Percentiles rank a stretch among this genome's conserved stretches.
phyloP scores from a whole-genome alignment of 2,329 filamentous ascomycete genomes.

The Fusarium falciforme region DNA sequence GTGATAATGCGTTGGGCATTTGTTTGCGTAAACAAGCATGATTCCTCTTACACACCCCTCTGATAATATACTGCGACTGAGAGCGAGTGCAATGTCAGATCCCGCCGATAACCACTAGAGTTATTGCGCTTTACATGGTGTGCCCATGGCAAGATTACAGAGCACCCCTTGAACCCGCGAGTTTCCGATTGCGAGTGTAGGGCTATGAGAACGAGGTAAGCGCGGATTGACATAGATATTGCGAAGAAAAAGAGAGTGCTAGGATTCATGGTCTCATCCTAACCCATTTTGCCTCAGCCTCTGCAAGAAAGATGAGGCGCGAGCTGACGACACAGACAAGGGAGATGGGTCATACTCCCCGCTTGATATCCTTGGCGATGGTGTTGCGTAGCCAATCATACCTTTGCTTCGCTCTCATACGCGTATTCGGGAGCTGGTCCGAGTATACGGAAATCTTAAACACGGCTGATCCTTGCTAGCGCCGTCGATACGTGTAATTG shows the following conservation, averaged over 20 bases:
- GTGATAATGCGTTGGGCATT: background rate
- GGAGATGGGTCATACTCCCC: background rate
- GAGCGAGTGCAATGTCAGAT: too few species aligned
- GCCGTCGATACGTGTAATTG: background rate
- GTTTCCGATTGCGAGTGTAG: background rate
- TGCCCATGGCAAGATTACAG: background rate
- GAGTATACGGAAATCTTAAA: background rate
- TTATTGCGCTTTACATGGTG: background rate
- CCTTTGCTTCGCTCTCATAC: background rate
- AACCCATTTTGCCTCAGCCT: background rate
- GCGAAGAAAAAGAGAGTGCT: too few species aligned
- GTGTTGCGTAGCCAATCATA: background rate
- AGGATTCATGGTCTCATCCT: background rate
- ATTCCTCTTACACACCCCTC: too few species aligned
- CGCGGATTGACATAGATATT: too few species aligned
- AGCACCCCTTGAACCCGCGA: too few species aligned
- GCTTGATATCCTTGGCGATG: background rate
- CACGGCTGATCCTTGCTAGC: background rate
- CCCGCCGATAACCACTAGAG: background rate
- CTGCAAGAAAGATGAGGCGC: background rate
- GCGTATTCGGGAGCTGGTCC: background rate
- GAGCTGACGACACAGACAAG: background rate
- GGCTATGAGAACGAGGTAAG: background rate
- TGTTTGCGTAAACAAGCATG: background rate
- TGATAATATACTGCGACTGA: too few species aligned